Conservation (phyloP, 352 stramenopile species). For the Globisporangium camurandrum region DNA sequence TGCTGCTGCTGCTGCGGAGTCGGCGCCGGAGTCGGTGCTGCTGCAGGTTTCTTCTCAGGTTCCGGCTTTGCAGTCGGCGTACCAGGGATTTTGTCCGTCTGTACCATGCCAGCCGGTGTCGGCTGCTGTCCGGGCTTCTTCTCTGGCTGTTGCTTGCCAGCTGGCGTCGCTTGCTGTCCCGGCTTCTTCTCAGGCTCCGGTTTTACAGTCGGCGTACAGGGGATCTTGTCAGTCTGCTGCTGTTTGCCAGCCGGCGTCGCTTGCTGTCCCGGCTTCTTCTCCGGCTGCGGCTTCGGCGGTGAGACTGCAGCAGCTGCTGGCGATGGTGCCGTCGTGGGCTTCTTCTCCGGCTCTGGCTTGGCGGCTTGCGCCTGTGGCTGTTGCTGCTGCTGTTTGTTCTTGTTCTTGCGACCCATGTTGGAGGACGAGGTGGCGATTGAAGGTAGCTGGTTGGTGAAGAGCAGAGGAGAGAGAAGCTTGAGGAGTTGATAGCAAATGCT, state of each 20-base stretch:
- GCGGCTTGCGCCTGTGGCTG: constrained; percentile 1
- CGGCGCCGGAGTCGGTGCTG: not conserved
- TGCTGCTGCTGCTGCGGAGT: not conserved
- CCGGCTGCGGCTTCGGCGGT: not conserved
- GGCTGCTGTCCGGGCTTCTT: not conserved
- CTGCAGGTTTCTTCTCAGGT: not conserved
- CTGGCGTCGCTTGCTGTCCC: not conserved
- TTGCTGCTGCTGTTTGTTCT: constrained; percentile 1
- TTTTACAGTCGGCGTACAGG: not conserved
- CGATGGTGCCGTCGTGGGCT: not conserved
- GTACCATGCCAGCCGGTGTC: not conserved
- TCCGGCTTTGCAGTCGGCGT: not conserved
- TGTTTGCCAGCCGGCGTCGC: not conserved
- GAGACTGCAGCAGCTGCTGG: too few relatives aligned
- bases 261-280: not conserved
- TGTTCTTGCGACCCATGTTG: constrained; percentile 8
- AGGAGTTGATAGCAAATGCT: too few relatives aligned
- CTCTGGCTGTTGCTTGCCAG: not conserved
- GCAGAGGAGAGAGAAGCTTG: too few relatives aligned
- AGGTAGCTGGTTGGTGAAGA: too few relatives aligned
- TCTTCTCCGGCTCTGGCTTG: constrained; percentile 7
- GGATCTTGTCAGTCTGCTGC: not conserved
- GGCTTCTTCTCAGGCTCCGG: not conserved
- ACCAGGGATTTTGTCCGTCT: not conserved
- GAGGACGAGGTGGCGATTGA: too few relatives aligned